A percentile compares a stretch with the other conserved stretches of the same genome.
Evolutionary conservation across 495 filamentous ascomycete genomes (phyloP).

Genomic region (Chlorociboria aeruginascens): DNA sequence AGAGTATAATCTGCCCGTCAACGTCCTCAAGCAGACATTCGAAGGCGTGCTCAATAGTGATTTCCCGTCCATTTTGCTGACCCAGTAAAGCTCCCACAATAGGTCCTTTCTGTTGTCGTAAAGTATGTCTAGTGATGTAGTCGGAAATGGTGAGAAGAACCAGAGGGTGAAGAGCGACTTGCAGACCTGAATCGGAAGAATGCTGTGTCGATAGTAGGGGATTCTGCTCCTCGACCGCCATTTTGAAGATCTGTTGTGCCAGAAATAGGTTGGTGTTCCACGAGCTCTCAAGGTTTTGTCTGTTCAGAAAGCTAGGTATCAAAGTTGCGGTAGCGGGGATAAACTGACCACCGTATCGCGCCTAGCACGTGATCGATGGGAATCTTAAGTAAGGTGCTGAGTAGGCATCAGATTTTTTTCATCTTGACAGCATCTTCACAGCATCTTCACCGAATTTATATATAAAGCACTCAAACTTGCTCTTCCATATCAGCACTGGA

Average conservation of each 20-base stretch:
- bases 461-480: too few relatives aligned
- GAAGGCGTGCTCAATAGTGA: constrained; percentile 87
- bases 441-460: too few relatives aligned
- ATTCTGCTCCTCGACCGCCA: constrained; percentile 15
- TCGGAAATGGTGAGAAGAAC: constrained; percentile 94
- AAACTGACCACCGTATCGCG: too few relatives aligned
- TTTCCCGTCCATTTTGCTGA: constrained; percentile 78
- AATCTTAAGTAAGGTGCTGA: too few relatives aligned
- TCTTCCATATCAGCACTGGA: too few relatives aligned
- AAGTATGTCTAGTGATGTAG: constrained; percentile 81
- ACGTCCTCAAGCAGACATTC: constrained; percentile 52
- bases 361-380: too few relatives aligned
- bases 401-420: too few relatives aligned
- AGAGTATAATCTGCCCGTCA: constrained; percentile 39
- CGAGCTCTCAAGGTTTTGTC: not conserved
- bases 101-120: constrained; percentile 60
- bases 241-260: not conserved
- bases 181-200: constrained; percentile 63
- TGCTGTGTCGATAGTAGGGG: constrained; percentile 37
- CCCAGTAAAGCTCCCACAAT: constrained; percentile 81
- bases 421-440: too few relatives aligned
- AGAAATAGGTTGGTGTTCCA: not conserved
- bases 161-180: constrained; percentile 83
- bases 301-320: not conserved
- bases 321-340: too few relatives aligned